Evolutionary conservation across 495 filamentous ascomycete species (phyloP).

Genomic region (Coniosporium apollinis): DNA sequence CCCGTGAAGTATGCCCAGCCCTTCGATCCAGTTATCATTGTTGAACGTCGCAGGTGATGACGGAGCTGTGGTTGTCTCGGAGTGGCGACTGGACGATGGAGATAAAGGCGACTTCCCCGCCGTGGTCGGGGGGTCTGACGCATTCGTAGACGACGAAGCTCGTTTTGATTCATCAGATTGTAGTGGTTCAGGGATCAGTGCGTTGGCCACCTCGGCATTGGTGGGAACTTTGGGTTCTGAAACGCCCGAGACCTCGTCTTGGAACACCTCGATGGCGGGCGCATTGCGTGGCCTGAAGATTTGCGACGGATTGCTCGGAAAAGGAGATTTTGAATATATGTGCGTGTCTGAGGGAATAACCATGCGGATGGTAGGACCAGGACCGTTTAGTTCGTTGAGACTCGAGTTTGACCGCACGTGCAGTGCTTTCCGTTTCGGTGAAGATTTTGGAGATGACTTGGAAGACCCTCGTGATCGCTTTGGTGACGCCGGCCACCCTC

Average conservation of each 20-base stretch:
- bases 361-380: slow-evolving; percentile 33
- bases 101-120: too few species aligned
- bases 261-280: not conserved
- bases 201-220: slow-evolving; percentile 13
- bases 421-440: slow-evolving; percentile 29
- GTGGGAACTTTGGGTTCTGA: slow-evolving; percentile 12
- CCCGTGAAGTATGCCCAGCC: slow-evolving; percentile 12
- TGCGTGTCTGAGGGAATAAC: slow-evolving; percentile 15
- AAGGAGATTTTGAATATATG: slow-evolving; percentile 20
- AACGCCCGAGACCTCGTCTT: slow-evolving; percentile 1
- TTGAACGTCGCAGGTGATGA: too few species aligned
- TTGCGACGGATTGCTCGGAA: slow-evolving; percentile 20
- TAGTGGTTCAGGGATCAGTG: slow-evolving; percentile 16
- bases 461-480: too few species aligned
- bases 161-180: not conserved
- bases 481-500: slow-evolving; percentile 1
- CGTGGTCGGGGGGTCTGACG: too few species aligned
- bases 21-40: slow-evolving; percentile 6
- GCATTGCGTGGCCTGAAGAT: slow-evolving; percentile 15
- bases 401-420: slow-evolving; percentile 39
- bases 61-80: too few species aligned
- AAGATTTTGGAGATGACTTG: slow-evolving; percentile 8
- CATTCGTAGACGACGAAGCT: too few species aligned
- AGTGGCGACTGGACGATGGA: too few species aligned
- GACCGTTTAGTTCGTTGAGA: slow-evolving; percentile 33